These are phyloP conservation scores for Zygotorulaspora mrakii DNA, from an alignment of 1,139 yeast species.

Conservation along the genomic window DNA sequence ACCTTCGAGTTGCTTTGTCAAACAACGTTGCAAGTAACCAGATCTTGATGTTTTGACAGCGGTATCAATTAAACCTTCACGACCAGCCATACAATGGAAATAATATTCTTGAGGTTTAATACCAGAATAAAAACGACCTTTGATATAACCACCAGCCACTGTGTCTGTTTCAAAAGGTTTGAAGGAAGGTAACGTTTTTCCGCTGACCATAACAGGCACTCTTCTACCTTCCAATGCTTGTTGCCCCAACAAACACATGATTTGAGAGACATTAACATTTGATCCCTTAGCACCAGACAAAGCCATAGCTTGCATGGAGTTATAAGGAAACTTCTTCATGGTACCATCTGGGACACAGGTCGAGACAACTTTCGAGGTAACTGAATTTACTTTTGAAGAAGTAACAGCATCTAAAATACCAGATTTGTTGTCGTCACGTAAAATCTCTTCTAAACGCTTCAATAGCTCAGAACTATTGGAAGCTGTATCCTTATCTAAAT, in stretches of 20 bases:
- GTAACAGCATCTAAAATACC: slow-evolving; percentile 96
- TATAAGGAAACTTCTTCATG: slow-evolving; percentile 90
- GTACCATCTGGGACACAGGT: slow-evolving; percentile 96
- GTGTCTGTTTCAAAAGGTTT: slow-evolving; percentile 96
- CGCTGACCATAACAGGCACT: slow-evolving; percentile 98
- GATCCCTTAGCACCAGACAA: slow-evolving; percentile 99
- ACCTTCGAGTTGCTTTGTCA: slow-evolving; percentile 97
- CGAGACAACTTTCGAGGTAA: slow-evolving; percentile 89
- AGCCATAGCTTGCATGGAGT: slow-evolving; percentile 99
- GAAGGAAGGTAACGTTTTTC: slow-evolving; percentile 95
- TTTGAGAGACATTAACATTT: slow-evolving; percentile 95
- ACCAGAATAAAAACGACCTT: slow-evolving; percentile 97
- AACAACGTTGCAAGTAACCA: slow-evolving; percentile 97
- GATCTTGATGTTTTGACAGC: slow-evolving; percentile 99
- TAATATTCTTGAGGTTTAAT: slow-evolving; percentile 98
- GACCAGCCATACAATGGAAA: slow-evolving; percentile 99
- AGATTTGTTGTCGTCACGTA: slow-evolving; percentile 87
- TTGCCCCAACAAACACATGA: slow-evolving; percentile 98
- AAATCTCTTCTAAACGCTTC: slow-evolving; percentile 87
- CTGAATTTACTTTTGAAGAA: slow-evolving; percentile 85
- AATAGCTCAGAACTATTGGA: slow-evolving; percentile 71
- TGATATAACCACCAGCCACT: slow-evolving; percentile 97
- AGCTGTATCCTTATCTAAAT: slow-evolving; percentile 56
- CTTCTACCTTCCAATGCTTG: slow-evolving; percentile 99
- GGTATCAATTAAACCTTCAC: slow-evolving; percentile 99